phyloP scores from a whole-genome alignment of 2,329 filamentous ascomycete genomes.

The Verticillium klebahnii region DNA sequence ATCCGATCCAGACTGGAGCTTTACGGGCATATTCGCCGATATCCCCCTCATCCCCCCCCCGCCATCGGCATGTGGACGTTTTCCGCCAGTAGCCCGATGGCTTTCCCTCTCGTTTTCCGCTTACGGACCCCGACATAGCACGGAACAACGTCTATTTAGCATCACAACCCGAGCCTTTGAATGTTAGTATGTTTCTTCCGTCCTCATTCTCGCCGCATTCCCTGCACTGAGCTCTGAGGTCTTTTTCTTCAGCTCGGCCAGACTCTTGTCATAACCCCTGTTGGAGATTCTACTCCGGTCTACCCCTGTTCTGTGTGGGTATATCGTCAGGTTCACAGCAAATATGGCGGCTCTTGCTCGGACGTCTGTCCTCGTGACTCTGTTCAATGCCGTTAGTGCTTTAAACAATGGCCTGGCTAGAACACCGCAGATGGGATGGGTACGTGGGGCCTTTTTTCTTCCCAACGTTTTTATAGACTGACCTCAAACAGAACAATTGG shows the following conservation, averaged over 20 bases:
- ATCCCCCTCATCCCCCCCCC: not conserved
- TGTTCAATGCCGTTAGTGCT: not conserved
- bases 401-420: slow-evolving; percentile 1
- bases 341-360: not conserved
- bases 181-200: not conserved
- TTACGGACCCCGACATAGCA: not conserved
- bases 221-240: not conserved
- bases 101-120: not conserved
- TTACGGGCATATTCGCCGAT: not conserved
- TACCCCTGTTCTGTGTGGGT: not conserved
- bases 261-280: not conserved
- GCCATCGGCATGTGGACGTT: not conserved
- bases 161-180: not conserved
- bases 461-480: not conserved
- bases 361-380: not conserved
- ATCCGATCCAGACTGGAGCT: not conserved
- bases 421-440: slow-evolving; percentile 1
- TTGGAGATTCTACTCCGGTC: not conserved
- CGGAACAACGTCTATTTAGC: not conserved
- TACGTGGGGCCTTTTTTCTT: not conserved
- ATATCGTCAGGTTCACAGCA: not conserved
- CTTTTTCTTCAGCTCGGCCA: not conserved
- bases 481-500: slow-evolving; percentile 1
- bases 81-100: not conserved
- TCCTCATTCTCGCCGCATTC: not conserved